Evolutionary conservation across 1,139 yeast species (phyloP).

Genomic region (Suhomyces ambrosiae): DNA sequence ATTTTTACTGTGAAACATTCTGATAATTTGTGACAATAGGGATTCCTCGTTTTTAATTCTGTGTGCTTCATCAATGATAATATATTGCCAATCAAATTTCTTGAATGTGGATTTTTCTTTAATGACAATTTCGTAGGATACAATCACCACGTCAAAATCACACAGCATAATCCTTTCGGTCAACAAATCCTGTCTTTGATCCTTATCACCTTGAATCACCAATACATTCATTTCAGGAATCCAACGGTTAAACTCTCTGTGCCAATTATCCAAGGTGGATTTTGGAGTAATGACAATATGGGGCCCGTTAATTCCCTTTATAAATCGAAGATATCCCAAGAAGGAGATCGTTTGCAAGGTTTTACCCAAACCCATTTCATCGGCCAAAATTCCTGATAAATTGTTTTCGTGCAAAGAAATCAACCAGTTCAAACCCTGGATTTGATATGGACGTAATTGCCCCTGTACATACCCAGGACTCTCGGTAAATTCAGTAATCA

Average conservation of each 20-base stretch:
- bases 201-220: constrained; percentile 74
- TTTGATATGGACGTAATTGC: constrained; percentile 74
- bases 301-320: constrained; percentile 65
- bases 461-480: constrained; percentile 70
- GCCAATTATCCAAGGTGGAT: constrained; percentile 80
- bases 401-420: constrained; percentile 80
- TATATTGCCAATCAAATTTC: constrained; percentile 73
- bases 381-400: constrained; percentile 90
- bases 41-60: constrained; percentile 80
- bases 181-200: constrained; percentile 56
- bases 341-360: constrained; percentile 91
- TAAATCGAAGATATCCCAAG: constrained; percentile 67
- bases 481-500: constrained; percentile 60
- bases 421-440: constrained; percentile 93
- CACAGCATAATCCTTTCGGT: constrained; percentile 54
- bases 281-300: constrained; percentile 76
- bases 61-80: constrained; percentile 81
- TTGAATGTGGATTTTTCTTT: constrained; percentile 66
- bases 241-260: constrained; percentile 75
- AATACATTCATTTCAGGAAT: constrained; percentile 73
- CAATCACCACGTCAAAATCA: constrained; percentile 70
- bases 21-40: constrained; percentile 69
- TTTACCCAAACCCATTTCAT: constrained; percentile 98
- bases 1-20: constrained; percentile 70
- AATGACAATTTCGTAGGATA: constrained; percentile 78